Base-by-base conservation (phyloP, 73 alveolate genomes). In the Tetrahymena thermophila region DNA sequence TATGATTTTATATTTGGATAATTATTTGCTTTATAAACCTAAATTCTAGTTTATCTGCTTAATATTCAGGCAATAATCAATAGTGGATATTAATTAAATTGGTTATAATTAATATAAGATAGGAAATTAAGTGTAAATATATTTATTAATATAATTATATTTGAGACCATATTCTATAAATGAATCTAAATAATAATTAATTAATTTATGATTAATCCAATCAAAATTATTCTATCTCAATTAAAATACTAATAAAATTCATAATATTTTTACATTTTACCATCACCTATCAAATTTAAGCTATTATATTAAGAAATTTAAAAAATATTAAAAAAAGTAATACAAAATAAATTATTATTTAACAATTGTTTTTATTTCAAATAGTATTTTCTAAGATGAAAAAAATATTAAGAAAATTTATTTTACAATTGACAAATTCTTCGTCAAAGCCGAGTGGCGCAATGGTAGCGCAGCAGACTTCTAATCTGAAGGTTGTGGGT, bases 381-480 rank as follows among this genome's bases (percentile, higher is more conserved):
- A 3, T 40, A 40, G 1, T 40, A 15, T 40, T 40, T 40, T 40
- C 44, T 40, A 40, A 40, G 4, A 40, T 15, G 15, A 7, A 37
- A 40, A 40, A 28, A 71, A 71, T 19, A 3, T n/a, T 19, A 71
- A 71, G 40, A 71, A 71, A 71, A 28, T 71, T 71, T 19, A 28
- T 71, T 19, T 19, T 8, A 71, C 23, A 9, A n/a, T 17, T 8
- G 4, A 25, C 10, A 13, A 31, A 71, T n/a, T 28, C 17, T 71
- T 71, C 37, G 37, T 71, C 89, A 71, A 71, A 71, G 89, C 89
- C 89, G 89, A 71, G 89, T 71, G 89, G 89, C 89, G 89, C 89
- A 71, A 71, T 71, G 89, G 89, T 71, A 71, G 89, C 89, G 89
- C 89, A 71, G 89, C 89, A 71, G 89, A 71, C 89, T 71, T 71